These are phyloP conservation scores for Anisogramma anomala DNA, from an alignment of 2,329 filamentous ascomycete species.

Conservation along the genomic window DNA sequence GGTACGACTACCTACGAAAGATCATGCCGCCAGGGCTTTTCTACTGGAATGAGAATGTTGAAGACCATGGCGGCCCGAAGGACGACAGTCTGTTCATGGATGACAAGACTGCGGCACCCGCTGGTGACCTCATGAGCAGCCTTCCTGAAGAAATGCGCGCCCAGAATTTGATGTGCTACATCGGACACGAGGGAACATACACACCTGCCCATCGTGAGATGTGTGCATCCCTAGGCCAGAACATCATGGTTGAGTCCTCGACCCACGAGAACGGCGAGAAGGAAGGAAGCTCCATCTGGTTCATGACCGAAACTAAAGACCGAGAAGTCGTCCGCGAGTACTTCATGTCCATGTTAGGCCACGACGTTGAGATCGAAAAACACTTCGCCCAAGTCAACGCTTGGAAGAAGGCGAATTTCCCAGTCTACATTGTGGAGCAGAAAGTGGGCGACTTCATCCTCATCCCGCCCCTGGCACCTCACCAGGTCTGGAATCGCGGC, in stretches of 20 bases:
- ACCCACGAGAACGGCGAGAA: conserved; percentile 60
- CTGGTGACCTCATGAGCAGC: conserved; percentile 91
- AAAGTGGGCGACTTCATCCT: conserved; percentile 84
- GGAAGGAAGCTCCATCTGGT: conserved; percentile 88
- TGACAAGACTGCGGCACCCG: conserved; percentile 49
- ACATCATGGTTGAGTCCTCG: conserved; percentile 95
- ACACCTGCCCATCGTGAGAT: conserved; percentile 94
- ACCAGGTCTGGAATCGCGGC: conserved; percentile 97
- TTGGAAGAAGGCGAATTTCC: conserved; percentile 90
- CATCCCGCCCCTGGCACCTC: conserved; percentile 82
- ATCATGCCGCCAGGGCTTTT: conserved; percentile 73
- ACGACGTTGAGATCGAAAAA: conserved; percentile 93
- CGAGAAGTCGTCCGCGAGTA: conserved; percentile 84
- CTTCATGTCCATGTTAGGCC: conserved; percentile 82
- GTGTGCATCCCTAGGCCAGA: conserved; percentile 92
- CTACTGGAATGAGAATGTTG: conserved; percentile 76
- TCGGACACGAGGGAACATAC: conserved; percentile 94
- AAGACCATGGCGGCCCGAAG: conserved; percentile 26
- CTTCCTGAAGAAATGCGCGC: conserved; percentile 79
- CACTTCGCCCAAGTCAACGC: conserved; percentile 94
- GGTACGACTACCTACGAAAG: conserved; percentile 68
- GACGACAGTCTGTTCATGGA: conserved; percentile 32
- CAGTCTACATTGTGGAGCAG: conserved; percentile 86
- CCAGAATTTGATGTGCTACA: conserved; percentile 95
- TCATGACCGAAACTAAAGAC: conserved; percentile 96